Base-by-base conservation (phyloP, 345 rosid species). In the Cardamine resedifolia region DNA sequence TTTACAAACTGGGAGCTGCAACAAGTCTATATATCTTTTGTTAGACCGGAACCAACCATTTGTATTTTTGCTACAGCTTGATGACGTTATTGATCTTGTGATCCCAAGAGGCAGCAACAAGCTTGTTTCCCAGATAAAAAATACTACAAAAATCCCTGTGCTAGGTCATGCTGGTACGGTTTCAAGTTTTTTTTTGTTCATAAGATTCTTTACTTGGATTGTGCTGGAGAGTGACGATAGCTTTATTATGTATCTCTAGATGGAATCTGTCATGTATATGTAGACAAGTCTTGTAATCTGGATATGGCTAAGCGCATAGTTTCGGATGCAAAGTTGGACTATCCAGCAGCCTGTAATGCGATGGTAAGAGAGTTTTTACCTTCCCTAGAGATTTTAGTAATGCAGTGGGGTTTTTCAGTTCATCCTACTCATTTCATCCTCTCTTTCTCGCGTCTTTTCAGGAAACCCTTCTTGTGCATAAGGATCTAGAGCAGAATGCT, bases 41-140 rank as follows among this genome's bases (percentile, higher is more conserved):
- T 45, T 56, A 39, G n/a, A 31, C 44, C 43, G 23, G 14, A 77
- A 61, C 78, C 58, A 58, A 43, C 57, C 41, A 23, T 79, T 76
- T 58, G 39, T 56, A 55, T 76, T 61, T 80, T 10, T 81, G 58
- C 57, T 56, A 63, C 94, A 96, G 99, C 97, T 92, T 71, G 98
- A 96, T 84, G 98, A 96, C 72, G 97, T 90, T 55, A 92, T 96
- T 30, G 98, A 96, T 81, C 99, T 96, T 55, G 98, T 96, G 75
- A 96, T 96, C 81, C 97, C 99, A 70, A 88, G 99, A 84, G 99
- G 99, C 66, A 92, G 99, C 87, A 92, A 87, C 72, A 85, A 83
- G 75, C 97, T 92, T 76, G 98, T 96, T 80, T 80, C 97, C 70
- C 86, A 88, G 79, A 92, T 96, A 27, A 96, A 92, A 78, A 86